Percentiles rank a stretch among this genome's conserved stretches.
Conservation (phyloP, 2,329 filamentous ascomycete species). For the Juglanconis juglandina region DNA sequence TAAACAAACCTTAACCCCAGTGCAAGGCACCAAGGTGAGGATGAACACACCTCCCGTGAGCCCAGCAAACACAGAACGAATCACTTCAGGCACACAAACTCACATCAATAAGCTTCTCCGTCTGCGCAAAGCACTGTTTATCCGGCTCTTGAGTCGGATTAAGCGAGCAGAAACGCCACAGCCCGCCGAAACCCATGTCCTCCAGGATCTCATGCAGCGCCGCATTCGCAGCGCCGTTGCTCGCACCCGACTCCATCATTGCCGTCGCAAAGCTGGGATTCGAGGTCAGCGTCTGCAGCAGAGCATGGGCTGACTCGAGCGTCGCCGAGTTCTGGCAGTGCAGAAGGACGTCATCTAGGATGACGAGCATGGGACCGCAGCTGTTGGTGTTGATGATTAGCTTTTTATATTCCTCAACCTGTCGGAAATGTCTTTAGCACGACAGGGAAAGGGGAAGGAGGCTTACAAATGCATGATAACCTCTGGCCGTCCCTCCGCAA, state of each 20-base stretch:
- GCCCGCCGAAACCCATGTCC: conserved; percentile 59
- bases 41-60: neutral
- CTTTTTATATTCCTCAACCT: neutral
- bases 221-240: neutral
- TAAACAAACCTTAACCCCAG: no score
- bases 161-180: conserved; percentile 55
- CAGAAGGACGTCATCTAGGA: conserved; percentile 60
- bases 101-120: conserved; percentile 61
- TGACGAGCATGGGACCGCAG: conserved; percentile 52
- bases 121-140: conserved; percentile 50
- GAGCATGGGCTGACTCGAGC: conserved; percentile 56
- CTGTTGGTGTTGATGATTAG: conserved; percentile 29
- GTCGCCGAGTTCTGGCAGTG: conserved; percentile 60
- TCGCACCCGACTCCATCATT: conserved; percentile 41
- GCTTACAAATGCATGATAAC: conserved; percentile 59
- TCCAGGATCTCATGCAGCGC: conserved; percentile 52
- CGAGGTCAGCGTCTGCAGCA: conserved; percentile 57
- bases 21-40: neutral
- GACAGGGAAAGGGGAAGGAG: neutral
- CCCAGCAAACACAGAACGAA: neutral
- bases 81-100: conserved; percentile 21
- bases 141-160: conserved; percentile 41
- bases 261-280: conserved; percentile 48
- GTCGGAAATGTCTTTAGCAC: neutral
- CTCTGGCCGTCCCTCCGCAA: conserved; percentile 51